Evolutionary conservation across 805 yeast species (phyloP).

Genomic region (Ogataea ganodermae): DNA sequence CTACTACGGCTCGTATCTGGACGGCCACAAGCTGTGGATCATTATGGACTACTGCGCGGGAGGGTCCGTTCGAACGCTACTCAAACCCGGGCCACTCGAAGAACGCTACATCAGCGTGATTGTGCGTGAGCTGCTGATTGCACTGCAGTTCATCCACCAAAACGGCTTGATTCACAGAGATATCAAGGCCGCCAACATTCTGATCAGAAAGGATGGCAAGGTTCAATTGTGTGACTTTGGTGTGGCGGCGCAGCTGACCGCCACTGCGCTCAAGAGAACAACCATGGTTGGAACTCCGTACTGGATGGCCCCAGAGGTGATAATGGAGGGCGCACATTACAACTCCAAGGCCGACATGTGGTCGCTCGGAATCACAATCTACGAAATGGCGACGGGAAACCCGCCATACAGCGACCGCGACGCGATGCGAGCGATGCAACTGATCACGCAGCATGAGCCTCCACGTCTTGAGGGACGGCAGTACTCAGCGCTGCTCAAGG

Average conservation of each 20-base stretch:
- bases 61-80: slow-evolving; percentile 84
- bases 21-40: slow-evolving; percentile 94
- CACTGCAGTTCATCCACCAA: slow-evolving; percentile 78
- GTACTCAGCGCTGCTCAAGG: slow-evolving; percentile 75
- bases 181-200: slow-evolving; percentile 92
- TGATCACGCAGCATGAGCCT: slow-evolving; percentile 91
- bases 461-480: slow-evolving; percentile 92
- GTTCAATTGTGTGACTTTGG: slow-evolving; percentile 97
- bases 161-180: slow-evolving; percentile 95
- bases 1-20: slow-evolving; percentile 84
- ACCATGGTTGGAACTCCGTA: slow-evolving; percentile 96
- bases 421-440: slow-evolving; percentile 90
- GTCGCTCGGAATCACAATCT: slow-evolving; percentile 94
- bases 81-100: slow-evolving; percentile 85
- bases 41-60: slow-evolving; percentile 98
- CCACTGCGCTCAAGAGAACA: slow-evolving; percentile 74
- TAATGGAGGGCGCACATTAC: slow-evolving; percentile 84
- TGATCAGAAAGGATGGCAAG: slow-evolving; percentile 79
- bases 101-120: slow-evolving; percentile 84
- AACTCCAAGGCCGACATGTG: slow-evolving; percentile 94
- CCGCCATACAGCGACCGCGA: slow-evolving; percentile 98
- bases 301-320: slow-evolving; percentile 99
- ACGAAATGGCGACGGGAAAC: slow-evolving; percentile 93
- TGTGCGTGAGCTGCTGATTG: slow-evolving; percentile 76
- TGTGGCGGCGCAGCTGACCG: slow-evolving; percentile 90